These are phyloP conservation scores for Thymus quinquecostatus DNA, from an alignment of 257 asterid species.

Conservation along the genomic window DNA sequence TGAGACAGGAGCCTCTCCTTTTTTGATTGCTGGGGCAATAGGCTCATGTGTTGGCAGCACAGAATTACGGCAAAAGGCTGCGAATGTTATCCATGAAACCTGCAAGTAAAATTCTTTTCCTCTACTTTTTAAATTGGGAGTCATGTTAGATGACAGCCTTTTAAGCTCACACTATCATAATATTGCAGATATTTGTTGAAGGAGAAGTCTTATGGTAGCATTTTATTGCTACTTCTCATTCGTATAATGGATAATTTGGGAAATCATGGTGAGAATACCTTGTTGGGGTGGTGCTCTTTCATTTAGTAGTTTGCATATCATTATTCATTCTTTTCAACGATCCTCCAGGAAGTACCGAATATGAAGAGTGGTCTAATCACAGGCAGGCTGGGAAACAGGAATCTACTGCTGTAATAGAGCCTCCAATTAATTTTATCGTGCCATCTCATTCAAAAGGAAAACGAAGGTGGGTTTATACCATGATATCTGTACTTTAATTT, in stretches of 20 bases:
- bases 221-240: conserved; percentile 80
- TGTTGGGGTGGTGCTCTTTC: conserved; percentile 9
- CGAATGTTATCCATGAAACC: conserved; percentile 77
- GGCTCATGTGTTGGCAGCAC: conserved; percentile 89
- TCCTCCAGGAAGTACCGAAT: conserved; percentile 86
- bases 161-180: conserved; percentile 33
- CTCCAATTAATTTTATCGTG: conserved; percentile 81
- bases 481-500: conserved; percentile 17
- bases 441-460: conserved; percentile 93
- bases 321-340: conserved; percentile 28
- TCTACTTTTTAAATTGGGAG: conserved; percentile 25
- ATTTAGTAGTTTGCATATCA: conserved; percentile 29
- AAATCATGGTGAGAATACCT: conserved; percentile 71
- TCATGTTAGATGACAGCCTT: conserved; percentile 26
- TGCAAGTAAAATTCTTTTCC: conserved; percentile 62
- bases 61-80: conserved; percentile 86
- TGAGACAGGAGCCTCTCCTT: conserved; percentile 58
- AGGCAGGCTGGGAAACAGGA: conserved; percentile 96
- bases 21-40: conserved; percentile 93
- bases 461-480: conserved; percentile 62
- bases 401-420: conserved; percentile 88
- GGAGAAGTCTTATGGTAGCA: conserved; percentile 98
- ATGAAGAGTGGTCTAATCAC: conserved; percentile 96
- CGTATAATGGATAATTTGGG: conserved; percentile 92
- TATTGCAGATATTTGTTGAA: conserved; percentile 80